Evolutionary conservation across 169 alveolate species (phyloP).

Genomic region (Miamiensis avidus): DNA sequence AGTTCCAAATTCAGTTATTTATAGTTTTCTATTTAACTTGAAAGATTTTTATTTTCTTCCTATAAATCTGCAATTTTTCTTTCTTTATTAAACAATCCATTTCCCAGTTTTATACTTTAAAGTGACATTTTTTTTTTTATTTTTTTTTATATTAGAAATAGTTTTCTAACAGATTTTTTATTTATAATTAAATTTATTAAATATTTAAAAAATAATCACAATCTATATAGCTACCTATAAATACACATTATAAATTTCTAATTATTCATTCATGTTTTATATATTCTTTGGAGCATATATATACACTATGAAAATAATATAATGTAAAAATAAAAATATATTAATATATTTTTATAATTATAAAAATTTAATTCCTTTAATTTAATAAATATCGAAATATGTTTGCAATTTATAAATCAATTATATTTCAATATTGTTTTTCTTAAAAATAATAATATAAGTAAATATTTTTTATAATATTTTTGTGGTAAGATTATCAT

Average conservation of each 20-base stretch:
- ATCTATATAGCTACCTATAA: too few relatives aligned
- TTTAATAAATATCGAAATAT: too few relatives aligned
- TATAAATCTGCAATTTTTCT: not conserved
- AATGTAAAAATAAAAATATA: not conserved
- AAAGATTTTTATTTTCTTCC: not conserved
- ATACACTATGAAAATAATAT: not conserved
- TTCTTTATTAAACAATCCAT: not conserved
- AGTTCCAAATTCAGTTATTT: not conserved
- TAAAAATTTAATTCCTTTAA: too few relatives aligned
- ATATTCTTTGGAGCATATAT: not conserved
- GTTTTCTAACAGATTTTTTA: too few relatives aligned
- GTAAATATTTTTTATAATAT: not conserved
- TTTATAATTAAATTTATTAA: too few relatives aligned
- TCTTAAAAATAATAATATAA: too few relatives aligned
- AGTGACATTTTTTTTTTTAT: not conserved
- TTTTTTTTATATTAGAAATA: too few relatives aligned
- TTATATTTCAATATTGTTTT: not conserved
- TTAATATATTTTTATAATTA: too few relatives aligned
- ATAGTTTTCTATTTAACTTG: not conserved
- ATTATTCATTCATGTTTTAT: not conserved
- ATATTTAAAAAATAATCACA: too few relatives aligned
- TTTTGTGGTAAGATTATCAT: too few relatives aligned
- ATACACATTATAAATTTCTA: too few relatives aligned
- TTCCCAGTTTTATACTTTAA: not conserved
- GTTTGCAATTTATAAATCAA: not conserved